Percentiles rank a stretch among this genome's conserved stretches.
Evolutionary conservation across 495 filamentous ascomycete genomes (phyloP).

Genomic region (Neurospora discreta): DNA sequence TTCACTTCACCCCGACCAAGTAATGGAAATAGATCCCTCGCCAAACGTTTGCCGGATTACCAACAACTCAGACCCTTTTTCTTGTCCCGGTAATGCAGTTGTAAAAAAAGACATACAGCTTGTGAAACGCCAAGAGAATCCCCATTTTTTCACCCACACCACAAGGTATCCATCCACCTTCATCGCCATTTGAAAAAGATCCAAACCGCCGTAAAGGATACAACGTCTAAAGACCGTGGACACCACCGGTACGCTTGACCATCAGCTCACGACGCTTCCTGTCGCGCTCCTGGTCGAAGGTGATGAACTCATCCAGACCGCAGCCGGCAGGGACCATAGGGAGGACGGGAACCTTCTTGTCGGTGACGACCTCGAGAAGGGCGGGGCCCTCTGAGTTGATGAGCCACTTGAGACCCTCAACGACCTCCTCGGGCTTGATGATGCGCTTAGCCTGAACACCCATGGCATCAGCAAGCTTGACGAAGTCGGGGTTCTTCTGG

Average conservation of each 20-base stretch:
- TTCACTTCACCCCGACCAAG: background rate
- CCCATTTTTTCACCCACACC: background rate
- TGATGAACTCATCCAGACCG: slow-evolving; percentile 84
- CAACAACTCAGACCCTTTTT: slow-evolving; percentile 3
- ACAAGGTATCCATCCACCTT: background rate
- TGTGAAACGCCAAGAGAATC: background rate
- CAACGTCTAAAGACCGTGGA: slow-evolving; percentile 27
- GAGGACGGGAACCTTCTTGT: slow-evolving; percentile 94
- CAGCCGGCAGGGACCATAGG: slow-evolving; percentile 90
- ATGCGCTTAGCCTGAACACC: slow-evolving; percentile 57
- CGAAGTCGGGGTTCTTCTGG: slow-evolving; percentile 79
- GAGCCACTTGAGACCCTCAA: slow-evolving; percentile 75
- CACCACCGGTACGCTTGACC: slow-evolving; percentile 51
- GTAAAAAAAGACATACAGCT: background rate
- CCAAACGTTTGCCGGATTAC: slow-evolving; percentile 3
- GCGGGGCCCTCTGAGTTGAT: slow-evolving; percentile 72
- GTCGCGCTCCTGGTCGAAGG: slow-evolving; percentile 67
- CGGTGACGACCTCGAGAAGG: slow-evolving; percentile 51
- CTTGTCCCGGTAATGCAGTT: slow-evolving; percentile 9
- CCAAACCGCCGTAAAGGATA: background rate
- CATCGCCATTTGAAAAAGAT: background rate
- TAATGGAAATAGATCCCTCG: slow-evolving; percentile 5
- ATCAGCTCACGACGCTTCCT: slow-evolving; percentile 62
- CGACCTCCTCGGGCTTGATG: slow-evolving; percentile 57
- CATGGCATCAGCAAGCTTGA: slow-evolving; percentile 79